Base-by-base conservation (phyloP, 2,329 filamentous ascomycete genomes). In the Trichoderma sp. region DNA sequence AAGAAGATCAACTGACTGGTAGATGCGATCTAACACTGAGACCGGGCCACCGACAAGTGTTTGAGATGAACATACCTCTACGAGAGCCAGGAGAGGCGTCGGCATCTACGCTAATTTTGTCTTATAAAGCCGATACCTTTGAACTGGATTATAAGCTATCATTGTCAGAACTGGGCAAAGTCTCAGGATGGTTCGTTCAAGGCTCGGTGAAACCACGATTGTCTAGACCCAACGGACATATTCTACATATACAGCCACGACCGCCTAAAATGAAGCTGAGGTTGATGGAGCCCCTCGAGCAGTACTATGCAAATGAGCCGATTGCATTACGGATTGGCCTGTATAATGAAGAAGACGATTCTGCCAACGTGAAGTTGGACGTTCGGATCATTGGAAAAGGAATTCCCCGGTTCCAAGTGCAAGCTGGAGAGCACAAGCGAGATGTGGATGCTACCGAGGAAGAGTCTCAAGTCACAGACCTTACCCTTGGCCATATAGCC, bases 241-340 rank as follows among this genome's bases (percentile, higher is more conserved):
- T 82, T 2, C 86, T 97, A 68, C 90, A 88, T 68, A 89, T 99
- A 28, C 84, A 94, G 66, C 95, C 96, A 1, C 92, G 96, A 72
- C 96, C 95, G 32, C 96, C 96, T 0, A 98, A 97, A 79, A 89
- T 99, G 82, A 89, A 93, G 73, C 87, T 99, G 56, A 85, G 82
- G 30, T 81, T 93, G 11, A 82, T 87, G 2, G 85, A 88, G 51
- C 79, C 90, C 8, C 83, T 85, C 68, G 85, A 88, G 14, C 90
- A 94, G 66, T 96, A 95, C 78, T 98, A 97, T 76, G 92, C 91
- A 1, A 91, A 96, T 74, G 96, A 99, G 80, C 78, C 82, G 0
- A 87, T 97, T 32, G 82, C 82, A 7, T 78, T 98, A 26, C 81
- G 85, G 0, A 83, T 98, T 49, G 87, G 90, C 54, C 81, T 97